Evolutionary conservation across 2,329 filamentous ascomycete species (phyloP).

Genomic region (Decorospora gaudefroyi): DNA sequence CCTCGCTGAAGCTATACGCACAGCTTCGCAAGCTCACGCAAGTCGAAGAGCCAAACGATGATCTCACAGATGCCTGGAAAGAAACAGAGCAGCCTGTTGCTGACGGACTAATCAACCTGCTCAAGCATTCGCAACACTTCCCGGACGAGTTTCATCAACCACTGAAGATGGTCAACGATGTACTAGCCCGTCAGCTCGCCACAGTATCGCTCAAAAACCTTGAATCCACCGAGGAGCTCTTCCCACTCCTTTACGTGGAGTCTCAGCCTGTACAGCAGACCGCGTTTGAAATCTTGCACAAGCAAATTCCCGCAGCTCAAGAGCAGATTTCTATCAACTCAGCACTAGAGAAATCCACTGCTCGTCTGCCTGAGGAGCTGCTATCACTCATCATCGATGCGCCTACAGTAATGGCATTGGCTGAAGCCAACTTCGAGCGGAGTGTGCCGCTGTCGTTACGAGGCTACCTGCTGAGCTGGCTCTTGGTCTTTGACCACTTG

Average conservation of each 20-base stretch:
- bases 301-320: constrained; percentile 75
- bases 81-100: constrained; percentile 62
- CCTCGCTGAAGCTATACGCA: constrained; percentile 72
- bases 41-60: constrained; percentile 75
- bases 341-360: constrained; percentile 71
- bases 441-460: constrained; percentile 71
- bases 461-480: constrained; percentile 86
- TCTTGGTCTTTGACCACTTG: constrained; percentile 86
- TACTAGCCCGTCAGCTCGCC: constrained; percentile 71
- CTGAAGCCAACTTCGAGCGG: constrained; percentile 66
- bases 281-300: constrained; percentile 79
- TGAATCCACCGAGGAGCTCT: constrained; percentile 69
- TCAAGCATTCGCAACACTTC: constrained; percentile 60
- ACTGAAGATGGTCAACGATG: constrained; percentile 72
- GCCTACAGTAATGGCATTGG: constrained; percentile 70
- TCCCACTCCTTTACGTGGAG: constrained; percentile 73
- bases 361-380: constrained; percentile 79
- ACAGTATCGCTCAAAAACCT: constrained; percentile 66
- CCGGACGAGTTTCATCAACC: constrained; percentile 65
- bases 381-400: constrained; percentile 80
- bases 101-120: constrained; percentile 63
- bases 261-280: constrained; percentile 77
- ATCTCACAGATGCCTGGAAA: constrained; percentile 74
- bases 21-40: constrained; percentile 62
- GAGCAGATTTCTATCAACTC: constrained; percentile 81